phyloP scores from a whole-genome alignment of 495 filamentous ascomycete genomes.

The Staphylotrichum longicolle region DNA sequence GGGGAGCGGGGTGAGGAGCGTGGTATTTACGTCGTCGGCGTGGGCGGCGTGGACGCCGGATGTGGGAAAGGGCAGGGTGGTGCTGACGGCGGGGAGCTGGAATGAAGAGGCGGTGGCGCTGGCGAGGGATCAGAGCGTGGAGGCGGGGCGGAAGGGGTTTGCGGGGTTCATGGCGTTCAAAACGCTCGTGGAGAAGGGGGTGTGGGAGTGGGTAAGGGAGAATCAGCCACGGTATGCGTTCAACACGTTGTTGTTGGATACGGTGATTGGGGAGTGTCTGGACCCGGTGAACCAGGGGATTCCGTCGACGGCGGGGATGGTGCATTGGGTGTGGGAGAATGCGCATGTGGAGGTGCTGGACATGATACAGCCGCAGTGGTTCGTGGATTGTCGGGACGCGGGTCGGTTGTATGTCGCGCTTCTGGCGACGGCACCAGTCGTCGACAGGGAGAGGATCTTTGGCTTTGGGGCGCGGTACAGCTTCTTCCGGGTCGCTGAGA shows the following conservation, averaged over 20 bases:
- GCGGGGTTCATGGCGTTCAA: constrained; percentile 40
- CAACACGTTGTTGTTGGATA: constrained; percentile 34
- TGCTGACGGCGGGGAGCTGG: constrained; percentile 28
- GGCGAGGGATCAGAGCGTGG: constrained; percentile 23
- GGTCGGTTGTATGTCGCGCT: constrained; percentile 35
- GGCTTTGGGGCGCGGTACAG: constrained; percentile 37
- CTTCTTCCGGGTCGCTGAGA: constrained; percentile 30
- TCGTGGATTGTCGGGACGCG: constrained; percentile 32
- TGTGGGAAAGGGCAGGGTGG: constrained; percentile 12
- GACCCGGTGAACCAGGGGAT: constrained; percentile 33
- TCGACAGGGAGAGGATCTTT: constrained; percentile 36
- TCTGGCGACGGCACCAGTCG: constrained; percentile 28
- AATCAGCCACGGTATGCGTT: constrained; percentile 35
- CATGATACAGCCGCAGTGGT: constrained; percentile 38
- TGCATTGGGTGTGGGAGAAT: constrained; percentile 35
- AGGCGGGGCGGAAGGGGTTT: constrained; percentile 27
- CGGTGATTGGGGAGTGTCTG: constrained; percentile 36
- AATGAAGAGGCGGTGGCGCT: constrained; percentile 34
- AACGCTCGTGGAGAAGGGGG: constrained; percentile 33
- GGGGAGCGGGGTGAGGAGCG: constrained; percentile 24
- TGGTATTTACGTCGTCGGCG: constrained; percentile 34
- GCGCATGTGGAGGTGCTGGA: constrained; percentile 25
- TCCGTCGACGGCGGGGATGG: constrained; percentile 35
- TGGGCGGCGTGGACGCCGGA: constrained; percentile 39
- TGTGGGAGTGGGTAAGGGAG: constrained; percentile 39